Evolutionary conservation across 2,329 filamentous ascomycete genomes (phyloP).

Genomic region (Penicillium sp.): DNA sequence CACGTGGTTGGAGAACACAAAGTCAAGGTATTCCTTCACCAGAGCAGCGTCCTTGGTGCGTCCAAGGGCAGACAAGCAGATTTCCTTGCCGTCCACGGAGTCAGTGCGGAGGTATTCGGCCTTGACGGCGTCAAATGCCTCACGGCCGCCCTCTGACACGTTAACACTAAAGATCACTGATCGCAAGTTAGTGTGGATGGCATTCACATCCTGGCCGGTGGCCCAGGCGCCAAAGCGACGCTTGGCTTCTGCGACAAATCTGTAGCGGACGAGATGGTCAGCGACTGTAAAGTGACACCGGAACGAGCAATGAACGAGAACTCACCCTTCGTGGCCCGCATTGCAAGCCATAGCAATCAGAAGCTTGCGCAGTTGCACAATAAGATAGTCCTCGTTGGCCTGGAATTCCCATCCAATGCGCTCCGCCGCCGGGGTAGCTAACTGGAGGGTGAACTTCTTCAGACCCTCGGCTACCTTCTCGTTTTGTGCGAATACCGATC

Average conservation of each 20-base stretch:
- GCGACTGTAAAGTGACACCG: neutral
- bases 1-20: constrained; percentile 83
- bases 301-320: constrained; percentile 12
- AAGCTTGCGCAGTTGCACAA: constrained; percentile 77
- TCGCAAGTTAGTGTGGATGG: constrained; percentile 81
- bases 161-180: constrained; percentile 77
- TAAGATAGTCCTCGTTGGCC: constrained; percentile 78
- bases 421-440: constrained; percentile 74
- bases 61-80: constrained; percentile 75
- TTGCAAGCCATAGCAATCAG: constrained; percentile 75
- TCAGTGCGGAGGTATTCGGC: constrained; percentile 81
- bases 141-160: constrained; percentile 69
- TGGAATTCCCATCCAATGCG: constrained; percentile 83
- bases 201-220: constrained; percentile 63
- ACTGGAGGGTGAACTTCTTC: constrained; percentile 74
- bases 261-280: constrained; percentile 32
- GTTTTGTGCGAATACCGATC: constrained; percentile 82
- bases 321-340: constrained; percentile 73
- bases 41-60: constrained; percentile 69
- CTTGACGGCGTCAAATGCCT: constrained; percentile 74
- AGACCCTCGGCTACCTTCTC: constrained; percentile 71
- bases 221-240: constrained; percentile 80
- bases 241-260: constrained; percentile 71
- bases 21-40: constrained; percentile 66
- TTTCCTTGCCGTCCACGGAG: constrained; percentile 88